Evolutionary conservation across 2,329 filamentous ascomycete species (phyloP).

Genomic region (Ascochyta clinopodiicola): DNA sequence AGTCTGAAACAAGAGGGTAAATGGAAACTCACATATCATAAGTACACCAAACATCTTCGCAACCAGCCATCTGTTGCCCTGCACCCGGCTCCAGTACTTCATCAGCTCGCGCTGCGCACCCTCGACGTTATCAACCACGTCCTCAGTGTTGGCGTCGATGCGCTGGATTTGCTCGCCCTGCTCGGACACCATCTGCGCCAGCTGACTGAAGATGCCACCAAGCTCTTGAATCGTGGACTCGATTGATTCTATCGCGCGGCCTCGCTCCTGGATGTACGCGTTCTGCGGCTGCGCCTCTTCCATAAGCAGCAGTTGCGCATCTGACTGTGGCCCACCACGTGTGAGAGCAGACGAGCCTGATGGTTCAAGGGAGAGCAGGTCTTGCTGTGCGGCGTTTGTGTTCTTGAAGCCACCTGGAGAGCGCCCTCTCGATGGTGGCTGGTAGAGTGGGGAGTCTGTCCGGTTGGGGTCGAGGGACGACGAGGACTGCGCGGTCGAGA

Average conservation of each 20-base stretch:
- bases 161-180: constrained; percentile 98
- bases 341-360: constrained; percentile 55
- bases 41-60: constrained; percentile 85
- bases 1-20: neutral
- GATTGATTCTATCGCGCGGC: constrained; percentile 95
- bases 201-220: constrained; percentile 89
- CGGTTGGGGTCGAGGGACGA: constrained; percentile 66
- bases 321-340: constrained; percentile 65
- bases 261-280: constrained; percentile 88
- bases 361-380: constrained; percentile 84
- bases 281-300: constrained; percentile 89
- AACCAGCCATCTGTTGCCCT: constrained; percentile 93
- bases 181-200: constrained; percentile 96
- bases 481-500: constrained; percentile 80
- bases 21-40: constrained; percentile 75
- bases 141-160: constrained; percentile 96
- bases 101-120: constrained; percentile 93
- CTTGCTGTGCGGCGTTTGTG: constrained; percentile 57
- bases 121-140: constrained; percentile 97
- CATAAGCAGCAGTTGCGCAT: constrained; percentile 86
- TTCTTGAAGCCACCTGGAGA: constrained; percentile 54
- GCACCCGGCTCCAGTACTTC: constrained; percentile 95
- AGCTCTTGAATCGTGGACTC: constrained; percentile 94
- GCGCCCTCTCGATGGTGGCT: constrained; percentile 73
- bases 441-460: constrained; percentile 86